phyloP scores from a whole-genome alignment of 2,329 filamentous ascomycete species.

The Diaporthe sp. region DNA sequence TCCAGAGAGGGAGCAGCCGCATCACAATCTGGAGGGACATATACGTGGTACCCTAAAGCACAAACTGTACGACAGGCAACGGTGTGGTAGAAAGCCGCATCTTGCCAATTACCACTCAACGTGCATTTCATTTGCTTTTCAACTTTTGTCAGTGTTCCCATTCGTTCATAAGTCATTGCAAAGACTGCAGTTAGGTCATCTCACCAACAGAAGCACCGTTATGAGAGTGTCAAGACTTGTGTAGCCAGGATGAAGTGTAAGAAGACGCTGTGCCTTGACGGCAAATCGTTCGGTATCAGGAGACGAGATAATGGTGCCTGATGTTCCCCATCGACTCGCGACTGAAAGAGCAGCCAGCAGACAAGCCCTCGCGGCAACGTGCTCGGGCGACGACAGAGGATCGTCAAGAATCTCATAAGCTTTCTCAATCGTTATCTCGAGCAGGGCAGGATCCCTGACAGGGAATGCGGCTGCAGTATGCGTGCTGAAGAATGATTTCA shows the following conservation, averaged over 20 bases:
- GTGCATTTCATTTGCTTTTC: constrained; percentile 1
- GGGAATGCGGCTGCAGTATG: neutral
- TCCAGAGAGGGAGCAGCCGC: neutral
- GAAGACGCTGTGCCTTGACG: neutral
- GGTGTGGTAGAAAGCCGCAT: neutral
- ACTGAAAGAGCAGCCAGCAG: neutral
- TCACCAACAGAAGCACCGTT: neutral
- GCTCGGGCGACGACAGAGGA: neutral
- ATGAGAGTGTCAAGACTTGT: neutral
- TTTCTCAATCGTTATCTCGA: neutral
- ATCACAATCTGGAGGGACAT: neutral
- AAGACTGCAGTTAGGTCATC: neutral
- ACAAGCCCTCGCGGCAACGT: constrained; percentile 11
- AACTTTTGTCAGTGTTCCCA: neutral
- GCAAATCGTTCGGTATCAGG: neutral
- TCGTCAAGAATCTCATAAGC: neutral
- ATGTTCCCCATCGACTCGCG: neutral
- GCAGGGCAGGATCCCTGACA: neutral
- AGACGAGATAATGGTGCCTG: no score
- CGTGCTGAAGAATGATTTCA: neutral
- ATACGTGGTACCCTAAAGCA: neutral
- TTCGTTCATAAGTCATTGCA: neutral
- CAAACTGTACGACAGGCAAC: constrained; percentile 1
- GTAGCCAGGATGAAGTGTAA: neutral
- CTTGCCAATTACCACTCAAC: neutral